Conservation (phyloP, 2,329 filamentous ascomycete species). For the Aspergillus sp. region DNA sequence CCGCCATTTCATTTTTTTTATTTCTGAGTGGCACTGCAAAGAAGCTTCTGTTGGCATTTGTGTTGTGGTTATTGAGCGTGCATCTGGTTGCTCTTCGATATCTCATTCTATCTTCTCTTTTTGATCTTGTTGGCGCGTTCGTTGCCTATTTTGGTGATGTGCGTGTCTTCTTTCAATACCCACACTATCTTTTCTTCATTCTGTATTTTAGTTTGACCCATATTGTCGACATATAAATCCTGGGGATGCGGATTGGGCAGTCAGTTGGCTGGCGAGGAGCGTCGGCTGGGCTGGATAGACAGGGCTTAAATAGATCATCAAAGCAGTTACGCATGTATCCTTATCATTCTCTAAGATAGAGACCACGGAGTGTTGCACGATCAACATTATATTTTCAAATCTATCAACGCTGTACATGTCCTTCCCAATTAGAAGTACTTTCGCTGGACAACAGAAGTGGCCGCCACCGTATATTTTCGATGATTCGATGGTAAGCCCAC, state of each 20-base stretch:
- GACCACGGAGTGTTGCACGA: too few relatives aligned
- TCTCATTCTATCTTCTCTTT: constrained; percentile 13
- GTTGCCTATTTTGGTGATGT: constrained; percentile 1
- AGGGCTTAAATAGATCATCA: background rate
- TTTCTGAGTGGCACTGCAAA: constrained; percentile 20
- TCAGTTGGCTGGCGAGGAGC: background rate
- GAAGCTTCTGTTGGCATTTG: constrained; percentile 29
- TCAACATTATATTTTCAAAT: too few relatives aligned
- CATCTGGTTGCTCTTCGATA: constrained; percentile 28
- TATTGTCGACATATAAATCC: constrained; percentile 8
- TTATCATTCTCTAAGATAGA: background rate
- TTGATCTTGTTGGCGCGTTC: constrained; percentile 7
- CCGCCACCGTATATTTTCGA: too few relatives aligned
- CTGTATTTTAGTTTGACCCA: constrained; percentile 18
- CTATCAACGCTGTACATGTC: too few relatives aligned
- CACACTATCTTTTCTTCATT: background rate
- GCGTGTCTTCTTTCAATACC: constrained; percentile 2
- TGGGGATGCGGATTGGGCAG: background rate
- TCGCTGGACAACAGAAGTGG: too few relatives aligned
- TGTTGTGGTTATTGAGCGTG: constrained; percentile 40
- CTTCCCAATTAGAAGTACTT: too few relatives aligned
- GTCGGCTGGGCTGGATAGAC: background rate
- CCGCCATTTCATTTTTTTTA: constrained; percentile 7
- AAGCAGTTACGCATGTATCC: background rate
- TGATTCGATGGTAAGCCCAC: too few relatives aligned